These are phyloP conservation scores for Colletotrichum agaves DNA, from an alignment of 2,329 filamentous ascomycete genomes.

Conservation along the genomic window DNA sequence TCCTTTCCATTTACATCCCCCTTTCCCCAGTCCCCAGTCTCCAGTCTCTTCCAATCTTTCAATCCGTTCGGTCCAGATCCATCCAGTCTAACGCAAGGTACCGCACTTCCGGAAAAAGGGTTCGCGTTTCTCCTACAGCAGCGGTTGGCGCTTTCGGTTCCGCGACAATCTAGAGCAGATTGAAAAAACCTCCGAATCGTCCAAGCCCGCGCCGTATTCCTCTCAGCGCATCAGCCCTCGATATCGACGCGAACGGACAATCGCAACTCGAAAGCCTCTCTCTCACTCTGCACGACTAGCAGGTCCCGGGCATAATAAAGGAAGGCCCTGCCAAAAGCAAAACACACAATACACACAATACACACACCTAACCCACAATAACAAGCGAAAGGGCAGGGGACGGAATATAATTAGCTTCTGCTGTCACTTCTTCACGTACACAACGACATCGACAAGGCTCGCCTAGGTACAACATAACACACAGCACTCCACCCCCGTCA, in stretches of 20 bases:
- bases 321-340: background rate
- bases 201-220: background rate
- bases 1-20: background rate
- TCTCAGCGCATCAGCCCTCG: background rate
- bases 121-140: too few species aligned
- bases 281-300: background rate
- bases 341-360: background rate
- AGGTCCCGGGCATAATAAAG: background rate
- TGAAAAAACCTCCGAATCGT: conserved; percentile 10
- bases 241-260: conserved; percentile 18
- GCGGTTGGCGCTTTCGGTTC: background rate
- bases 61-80: too few species aligned
- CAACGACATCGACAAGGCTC: background rate
- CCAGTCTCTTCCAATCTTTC: background rate
- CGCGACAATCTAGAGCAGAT: background rate
- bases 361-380: conserved; percentile 6
- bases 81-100: too few species aligned
- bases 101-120: background rate
- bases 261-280: too few species aligned
- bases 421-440: background rate
- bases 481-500: conserved; percentile 2
- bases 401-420: conserved; percentile 11
- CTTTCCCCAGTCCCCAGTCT: background rate
- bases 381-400: background rate
- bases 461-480: conserved; percentile 1